Percentiles rank a stretch among this genome's conserved stretches.
These are phyloP conservation scores for Melampsora abietis-canadensis DNA, from an alignment of 1,284 basidiomycete genomes.

Conservation along the genomic window DNA sequence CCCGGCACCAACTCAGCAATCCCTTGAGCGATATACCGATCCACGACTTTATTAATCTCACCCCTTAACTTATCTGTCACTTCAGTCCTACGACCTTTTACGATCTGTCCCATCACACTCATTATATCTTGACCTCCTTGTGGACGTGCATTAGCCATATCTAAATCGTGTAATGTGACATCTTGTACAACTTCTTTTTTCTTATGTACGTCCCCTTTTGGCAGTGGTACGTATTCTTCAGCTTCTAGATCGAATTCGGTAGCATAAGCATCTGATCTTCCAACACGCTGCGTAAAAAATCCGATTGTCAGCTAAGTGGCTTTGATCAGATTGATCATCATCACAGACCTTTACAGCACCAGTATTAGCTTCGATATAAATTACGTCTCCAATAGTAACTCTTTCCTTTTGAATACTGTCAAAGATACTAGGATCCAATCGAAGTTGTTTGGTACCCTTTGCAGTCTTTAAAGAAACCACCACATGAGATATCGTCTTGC, in stretches of 20 bases:
- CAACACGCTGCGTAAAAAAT: constrained; percentile 63
- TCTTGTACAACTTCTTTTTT: constrained; percentile 96
- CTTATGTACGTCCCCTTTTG: constrained; percentile 98
- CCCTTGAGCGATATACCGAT: constrained; percentile 94
- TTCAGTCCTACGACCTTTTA: constrained; percentile 89
- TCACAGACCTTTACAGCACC: constrained; percentile 85
- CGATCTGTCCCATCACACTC: constrained; percentile 96
- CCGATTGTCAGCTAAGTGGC: not conserved
- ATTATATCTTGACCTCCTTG: constrained; percentile 95
- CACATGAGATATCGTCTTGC: constrained; percentile 96
- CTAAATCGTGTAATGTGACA: constrained; percentile 91
- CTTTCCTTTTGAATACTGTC: constrained; percentile 97
- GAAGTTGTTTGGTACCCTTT: constrained; percentile 95
- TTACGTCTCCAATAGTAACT: constrained; percentile 91
- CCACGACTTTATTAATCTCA: constrained; percentile 98
- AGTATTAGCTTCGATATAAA: constrained; percentile 90
- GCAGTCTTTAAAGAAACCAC: constrained; percentile 94
- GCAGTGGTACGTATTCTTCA: constrained; percentile 94
- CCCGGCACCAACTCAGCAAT: constrained; percentile 96
- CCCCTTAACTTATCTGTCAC: constrained; percentile 91
- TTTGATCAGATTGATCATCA: too few relatives aligned
- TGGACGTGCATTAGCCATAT: constrained; percentile 92
- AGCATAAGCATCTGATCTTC: constrained; percentile 93
- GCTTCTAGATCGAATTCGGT: constrained; percentile 98
- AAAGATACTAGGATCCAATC: constrained; percentile 91